Base-by-base conservation (phyloP, 768 basidiomycete species). In the Pleurotus tuber-regium region DNA sequence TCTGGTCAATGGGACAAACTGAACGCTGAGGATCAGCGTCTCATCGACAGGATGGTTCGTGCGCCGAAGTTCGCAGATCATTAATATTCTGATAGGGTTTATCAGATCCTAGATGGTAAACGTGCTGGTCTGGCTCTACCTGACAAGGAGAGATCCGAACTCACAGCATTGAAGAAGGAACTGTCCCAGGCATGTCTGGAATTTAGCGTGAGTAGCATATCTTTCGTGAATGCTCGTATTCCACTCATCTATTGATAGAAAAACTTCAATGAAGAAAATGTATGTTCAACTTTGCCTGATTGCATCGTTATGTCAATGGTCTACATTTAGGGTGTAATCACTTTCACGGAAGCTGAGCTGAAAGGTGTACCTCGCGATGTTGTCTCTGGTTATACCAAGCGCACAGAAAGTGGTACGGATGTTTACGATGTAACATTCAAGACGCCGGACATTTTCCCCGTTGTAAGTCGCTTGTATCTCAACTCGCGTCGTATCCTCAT, bases 241-340 rank as follows among this genome's bases (percentile, higher is more conserved):
- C 53, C 21, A 43, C 59, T 55, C 39, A 21, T 16, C 35, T 9
- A n/a, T 6, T 43, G 10, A 26, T 35, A 88, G 85, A 89, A 87
- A 84, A 90, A 92, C 70, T 91, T 87, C 70, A 92, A 92, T 59
- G 91, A 95, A 66, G 92, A 94, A 63, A 83, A 87, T 38, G 89
- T 87, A 56, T 51, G 72, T 16, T 3, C 7, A 14, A 28, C 18
- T 18, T 23, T 10, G 9, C 14, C 23, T 29, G 43, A 9, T 18
- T 9, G 54, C 23, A 14, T 43, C 18, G 21, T 39, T 41, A 24
- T 6, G n/a, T 4, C 28, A 19, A 31, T 43, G 6, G 31, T 48
- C 30, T 33, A 61, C 18, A 18, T 33, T 41, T 52, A 90, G 87
- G 82, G 77, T 19, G 66, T 70, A 23, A 71, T 90, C 41, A 70